Conservation (phyloP, 2,329 filamentous ascomycete species). For the Exophiala phaeomuriformis region DNA sequence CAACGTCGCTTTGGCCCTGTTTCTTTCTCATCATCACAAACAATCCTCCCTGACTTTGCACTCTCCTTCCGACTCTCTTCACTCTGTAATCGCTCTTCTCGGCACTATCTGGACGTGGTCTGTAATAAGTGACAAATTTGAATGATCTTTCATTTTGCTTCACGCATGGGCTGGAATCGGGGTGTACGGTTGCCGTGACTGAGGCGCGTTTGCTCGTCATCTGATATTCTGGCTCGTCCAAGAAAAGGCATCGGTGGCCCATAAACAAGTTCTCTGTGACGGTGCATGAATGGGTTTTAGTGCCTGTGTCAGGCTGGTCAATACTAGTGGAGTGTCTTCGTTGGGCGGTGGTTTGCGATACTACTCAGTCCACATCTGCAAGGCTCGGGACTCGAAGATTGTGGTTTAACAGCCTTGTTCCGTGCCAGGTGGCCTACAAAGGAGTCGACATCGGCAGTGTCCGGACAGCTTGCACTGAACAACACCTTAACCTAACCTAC, state of each 20-base stretch:
- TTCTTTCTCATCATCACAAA: slow-evolving; percentile 8
- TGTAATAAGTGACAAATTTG: slow-evolving; percentile 22
- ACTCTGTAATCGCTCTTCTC: slow-evolving; percentile 21
- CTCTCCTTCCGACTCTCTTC: slow-evolving; percentile 1
- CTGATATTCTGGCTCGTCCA: slow-evolving; percentile 18
- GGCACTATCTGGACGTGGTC: slow-evolving; percentile 16
- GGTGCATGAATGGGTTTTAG: slow-evolving; percentile 19
- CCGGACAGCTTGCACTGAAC: not conserved
- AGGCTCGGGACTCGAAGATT: not conserved
- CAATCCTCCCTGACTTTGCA: slow-evolving; percentile 11
- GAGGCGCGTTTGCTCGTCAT: slow-evolving; percentile 23
- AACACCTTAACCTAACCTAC: slow-evolving; percentile 1
- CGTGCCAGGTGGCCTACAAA: not conserved
- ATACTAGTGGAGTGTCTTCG: slow-evolving; percentile 13
- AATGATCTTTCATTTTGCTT: slow-evolving; percentile 22
- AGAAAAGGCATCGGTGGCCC: slow-evolving; percentile 13
- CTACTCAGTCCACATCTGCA: not conserved
- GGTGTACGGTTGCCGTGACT: slow-evolving; percentile 26
- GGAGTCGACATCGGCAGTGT: not conserved
- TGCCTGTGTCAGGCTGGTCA: slow-evolving; percentile 16
- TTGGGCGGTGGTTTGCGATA: not conserved
- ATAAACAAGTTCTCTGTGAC: slow-evolving; percentile 13
- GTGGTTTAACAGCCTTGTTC: not conserved
- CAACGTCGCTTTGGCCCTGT: slow-evolving; percentile 8
- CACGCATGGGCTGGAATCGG: slow-evolving; percentile 25